Conservation (phyloP, 2,329 filamentous ascomycete species). For the Phaeosphaeriaceae sp. region DNA sequence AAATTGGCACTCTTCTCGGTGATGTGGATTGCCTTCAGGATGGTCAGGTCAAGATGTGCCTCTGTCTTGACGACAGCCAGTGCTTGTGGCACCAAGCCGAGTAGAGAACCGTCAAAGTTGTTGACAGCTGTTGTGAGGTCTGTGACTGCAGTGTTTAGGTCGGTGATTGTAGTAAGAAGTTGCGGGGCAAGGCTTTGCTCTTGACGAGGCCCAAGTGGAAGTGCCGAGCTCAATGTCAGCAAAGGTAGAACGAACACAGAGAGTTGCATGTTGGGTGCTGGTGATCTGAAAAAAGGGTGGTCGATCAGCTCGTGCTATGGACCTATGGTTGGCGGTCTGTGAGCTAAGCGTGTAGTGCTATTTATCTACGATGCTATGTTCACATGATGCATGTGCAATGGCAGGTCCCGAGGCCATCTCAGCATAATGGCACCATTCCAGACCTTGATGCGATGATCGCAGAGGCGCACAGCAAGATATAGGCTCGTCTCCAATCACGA, state of each 20-base stretch:
- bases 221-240: conserved; percentile 3
- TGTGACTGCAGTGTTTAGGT: conserved; percentile 21
- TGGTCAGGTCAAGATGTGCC: conserved; percentile 23
- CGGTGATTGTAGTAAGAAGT: conserved; percentile 21
- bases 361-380: too few species aligned
- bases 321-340: too few species aligned
- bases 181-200: conserved; percentile 16
- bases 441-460: background rate
- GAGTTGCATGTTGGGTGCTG: too few species aligned
- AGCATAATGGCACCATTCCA: background rate
- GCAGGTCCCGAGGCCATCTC: too few species aligned
- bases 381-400: too few species aligned
- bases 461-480: too few species aligned
- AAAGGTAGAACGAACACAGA: background rate
- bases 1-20: conserved; percentile 21
- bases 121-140: conserved; percentile 28
- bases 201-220: conserved; percentile 8
- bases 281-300: too few species aligned
- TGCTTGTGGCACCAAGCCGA: conserved; percentile 28
- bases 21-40: conserved; percentile 23
- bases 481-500: too few species aligned
- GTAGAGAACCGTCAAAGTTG: conserved; percentile 26
- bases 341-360: too few species aligned
- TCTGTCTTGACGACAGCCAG: conserved; percentile 25
- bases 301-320: too few species aligned